Conservation (phyloP, 176 grass and related monocot species). For the Hordeum marinum region DNA sequence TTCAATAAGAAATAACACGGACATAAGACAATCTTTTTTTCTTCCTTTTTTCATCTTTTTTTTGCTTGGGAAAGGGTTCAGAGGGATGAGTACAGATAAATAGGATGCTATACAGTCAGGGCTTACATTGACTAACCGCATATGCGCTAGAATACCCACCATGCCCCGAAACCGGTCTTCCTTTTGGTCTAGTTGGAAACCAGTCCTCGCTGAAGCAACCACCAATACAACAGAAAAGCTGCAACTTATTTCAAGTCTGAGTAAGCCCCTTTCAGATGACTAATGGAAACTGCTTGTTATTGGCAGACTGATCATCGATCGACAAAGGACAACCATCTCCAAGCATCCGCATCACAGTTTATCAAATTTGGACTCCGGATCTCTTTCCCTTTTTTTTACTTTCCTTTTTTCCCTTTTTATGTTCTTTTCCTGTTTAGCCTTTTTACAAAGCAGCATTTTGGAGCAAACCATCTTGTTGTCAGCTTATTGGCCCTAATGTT, state of each 20-base stretch:
- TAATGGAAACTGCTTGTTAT: conserved; percentile 4
- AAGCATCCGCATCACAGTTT: not conserved
- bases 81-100: conserved; percentile 40
- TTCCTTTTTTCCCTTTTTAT: not conserved
- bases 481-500: not conserved
- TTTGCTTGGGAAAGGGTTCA: conserved; percentile 12
- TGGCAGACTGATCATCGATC: conserved; percentile 1
- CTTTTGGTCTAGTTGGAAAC: not conserved
- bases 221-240: not conserved
- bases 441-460: conserved; percentile 27
- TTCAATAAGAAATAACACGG: not conserved
- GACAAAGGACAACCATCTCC: not conserved
- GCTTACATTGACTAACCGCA: conserved; percentile 22
- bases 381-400: not conserved
- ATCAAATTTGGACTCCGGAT: not conserved
- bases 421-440: conserved; percentile 19
- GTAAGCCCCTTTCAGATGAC: not conserved
- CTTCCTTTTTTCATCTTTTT: not conserved
- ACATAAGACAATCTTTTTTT: not conserved
- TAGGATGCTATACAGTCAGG: conserved; percentile 29
- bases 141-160: not conserved
- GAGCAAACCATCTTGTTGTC: conserved; percentile 23
- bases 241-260: conserved; percentile 9
- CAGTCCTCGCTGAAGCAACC: not conserved
- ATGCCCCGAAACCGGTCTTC: not conserved